Base-by-base conservation (phyloP, 352 stramenopile species). In the Plasmopara muralis region DNA sequence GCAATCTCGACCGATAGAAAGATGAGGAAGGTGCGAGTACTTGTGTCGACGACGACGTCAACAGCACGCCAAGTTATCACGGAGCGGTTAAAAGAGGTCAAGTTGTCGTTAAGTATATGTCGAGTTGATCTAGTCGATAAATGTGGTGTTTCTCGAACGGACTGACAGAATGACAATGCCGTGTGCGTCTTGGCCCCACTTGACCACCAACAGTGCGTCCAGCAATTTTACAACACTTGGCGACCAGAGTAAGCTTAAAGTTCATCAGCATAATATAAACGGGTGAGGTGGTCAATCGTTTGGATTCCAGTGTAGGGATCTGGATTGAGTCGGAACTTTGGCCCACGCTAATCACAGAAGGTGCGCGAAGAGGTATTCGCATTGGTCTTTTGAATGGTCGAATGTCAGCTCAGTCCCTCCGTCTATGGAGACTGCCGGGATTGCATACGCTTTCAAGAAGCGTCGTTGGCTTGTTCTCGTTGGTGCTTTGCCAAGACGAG, bases 311-410 rank as follows among this genome's bases (percentile, higher is more conserved):
- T 47, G 76, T 66, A 29, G 81, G 77, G 8, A 58, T 91, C 18
- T 91, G 76, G 77, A 69, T 89, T 46, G 81, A 91, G 60, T 91
- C 81, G 16, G 81, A 91, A 58, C 59, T 91, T n/a, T 91, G 81
- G 81, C 81, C 77, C 5, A 87, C 72, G 18, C 53, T 91, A 20
- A 77, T 91, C 14, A 52, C 55, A 10, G 77, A 87, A 62, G 74
- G 74, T 9, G 25, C 60, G 3, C 62, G 53, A 37, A 64, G 74
- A 42, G 50, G 67, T 55, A 73, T 89, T 44, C 66, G 46, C 42
- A 74, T 90, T 43, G 80, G 71, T 5, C 18, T 90, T 28, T 18
- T 90, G 14, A 90, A 88, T 51, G 80, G 68, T 7, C 70, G 80
- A 25, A 75, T 90, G 49, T 88, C 77, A 14, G 12, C 57, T 15